These are phyloP conservation scores for Cantharellus anzutake DNA, from an alignment of 768 basidiomycete species.

Conservation along the genomic window DNA sequence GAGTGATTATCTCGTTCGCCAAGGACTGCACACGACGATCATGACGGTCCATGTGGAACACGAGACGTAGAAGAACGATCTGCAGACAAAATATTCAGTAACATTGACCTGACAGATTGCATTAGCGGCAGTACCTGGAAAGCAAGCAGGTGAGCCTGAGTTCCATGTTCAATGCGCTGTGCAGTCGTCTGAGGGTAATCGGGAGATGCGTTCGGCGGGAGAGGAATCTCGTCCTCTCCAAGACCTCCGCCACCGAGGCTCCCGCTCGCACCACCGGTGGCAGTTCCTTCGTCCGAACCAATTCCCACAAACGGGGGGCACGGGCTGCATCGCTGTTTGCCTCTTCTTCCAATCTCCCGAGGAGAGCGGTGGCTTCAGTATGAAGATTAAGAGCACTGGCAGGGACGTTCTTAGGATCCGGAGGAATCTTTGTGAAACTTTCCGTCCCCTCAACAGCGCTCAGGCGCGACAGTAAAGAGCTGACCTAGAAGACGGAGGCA, in stretches of 20 bases:
- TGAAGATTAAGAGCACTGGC: background rate
- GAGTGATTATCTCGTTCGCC: slow-evolving; percentile 15
- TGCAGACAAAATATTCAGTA: slow-evolving; percentile 4
- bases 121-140: slow-evolving; percentile 16
- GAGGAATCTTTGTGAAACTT: background rate
- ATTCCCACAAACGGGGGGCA: background rate
- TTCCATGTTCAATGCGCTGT: slow-evolving; percentile 16
- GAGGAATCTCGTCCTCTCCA: too few species aligned
- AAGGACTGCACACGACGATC: slow-evolving; percentile 17
- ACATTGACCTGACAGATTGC: slow-evolving; percentile 6
- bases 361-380: slow-evolving; percentile 10
- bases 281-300: background rate
- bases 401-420: background rate
- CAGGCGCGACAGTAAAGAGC: background rate
- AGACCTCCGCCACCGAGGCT: too few species aligned
- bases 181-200: background rate
- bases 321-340: background rate
- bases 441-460: background rate
- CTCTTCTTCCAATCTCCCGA: slow-evolving; percentile 15
- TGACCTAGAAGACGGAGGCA: background rate
- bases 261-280: background rate
- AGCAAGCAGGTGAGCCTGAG: slow-evolving; percentile 20
- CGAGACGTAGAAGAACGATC: slow-evolving; percentile 20
- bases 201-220: background rate
- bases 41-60: slow-evolving; percentile 14